Evolutionary conservation across 2,329 filamentous ascomycete genomes (phyloP), one percentile per base, ranked within the genome.

Genomic region (Fusarium mundagurra): DNA sequence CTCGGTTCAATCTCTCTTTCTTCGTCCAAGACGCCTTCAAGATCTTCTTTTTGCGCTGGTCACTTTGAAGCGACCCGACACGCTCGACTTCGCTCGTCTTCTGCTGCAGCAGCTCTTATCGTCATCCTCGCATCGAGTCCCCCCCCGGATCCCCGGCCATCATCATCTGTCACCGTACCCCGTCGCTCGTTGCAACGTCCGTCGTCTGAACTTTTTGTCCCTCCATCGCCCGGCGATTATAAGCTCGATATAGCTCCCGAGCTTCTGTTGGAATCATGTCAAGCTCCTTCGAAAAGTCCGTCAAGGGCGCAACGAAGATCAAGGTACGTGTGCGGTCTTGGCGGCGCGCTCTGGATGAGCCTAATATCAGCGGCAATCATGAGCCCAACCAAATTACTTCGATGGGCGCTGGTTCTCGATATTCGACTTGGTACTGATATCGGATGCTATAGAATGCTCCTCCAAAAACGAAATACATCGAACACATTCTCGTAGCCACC

Each of bases 391-490:
- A 18, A 34, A 44, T 41, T 55, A 11, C 11, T 17, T 51, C 44
- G n/a, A 27, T 6, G 18, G 27, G 22, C 14, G 11, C n/a, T 39
- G 24, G 12, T 43, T 16, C 20, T 34, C 14, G 3, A 8, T 6
- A 13, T 36, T 24, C 12, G 24, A 39, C 43, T 31, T 39, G 29
- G 31, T 70, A 31, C 67, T 70, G 41, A 70, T 54, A 8, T 43
- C 29, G 20, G n/a, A 39, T 38, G 39, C 27, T 48, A 22, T 54
- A 97, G 94, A 93, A 95, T 84, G 96, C 96, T 76, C 94, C 96
- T 72, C 96, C 96, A 59, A 99, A 99, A 86, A 96, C 96, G 64
- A 99, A 99, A 85, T 99, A 98, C 86, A 97, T 99, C 86, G 96
- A 99, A 84, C 95, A 98, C 82, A 98, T 99, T 81, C 90, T 99